Conservation (phyloP, 2,329 filamentous ascomycete species). For the Botrytis tulipae region DNA sequence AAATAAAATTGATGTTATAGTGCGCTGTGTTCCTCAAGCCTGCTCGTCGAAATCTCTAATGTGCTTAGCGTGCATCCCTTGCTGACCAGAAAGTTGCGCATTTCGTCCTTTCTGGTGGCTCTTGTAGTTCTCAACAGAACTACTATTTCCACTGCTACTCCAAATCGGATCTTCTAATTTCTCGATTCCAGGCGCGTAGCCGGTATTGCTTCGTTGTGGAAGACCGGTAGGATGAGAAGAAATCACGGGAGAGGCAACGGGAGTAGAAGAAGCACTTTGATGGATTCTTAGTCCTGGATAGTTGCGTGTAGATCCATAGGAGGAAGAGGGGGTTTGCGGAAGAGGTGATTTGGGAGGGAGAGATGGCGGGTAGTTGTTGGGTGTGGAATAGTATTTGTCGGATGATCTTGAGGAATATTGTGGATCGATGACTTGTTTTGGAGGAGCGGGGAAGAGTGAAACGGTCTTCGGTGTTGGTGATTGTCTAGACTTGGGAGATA, state of each 20-base stretch:
- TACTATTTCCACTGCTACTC: background rate
- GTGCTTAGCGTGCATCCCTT: background rate
- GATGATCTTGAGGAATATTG: background rate
- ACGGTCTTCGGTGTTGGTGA: background rate
- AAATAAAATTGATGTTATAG: background rate
- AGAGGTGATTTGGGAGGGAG: constrained; percentile 3
- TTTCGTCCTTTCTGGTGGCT: constrained; percentile 1
- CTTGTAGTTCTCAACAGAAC: background rate
- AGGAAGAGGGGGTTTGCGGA: background rate
- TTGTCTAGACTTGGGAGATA: background rate
- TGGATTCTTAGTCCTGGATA: constrained; percentile 4
- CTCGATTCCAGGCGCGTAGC: constrained; percentile 12
- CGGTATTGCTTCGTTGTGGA: background rate
- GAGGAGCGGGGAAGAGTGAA: constrained; percentile 11
- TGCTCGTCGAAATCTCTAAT: constrained; percentile 18
- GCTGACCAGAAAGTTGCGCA: background rate
- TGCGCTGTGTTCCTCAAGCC: background rate
- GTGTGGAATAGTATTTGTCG: background rate
- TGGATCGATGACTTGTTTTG: constrained; percentile 9
- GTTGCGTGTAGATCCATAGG: background rate
- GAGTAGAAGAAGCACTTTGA: constrained; percentile 1
- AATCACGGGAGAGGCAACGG: background rate
- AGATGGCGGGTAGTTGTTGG: background rate
- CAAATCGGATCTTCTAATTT: constrained; percentile 5
- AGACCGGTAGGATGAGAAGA: background rate